phyloP scores from a whole-genome alignment of 768 basidiomycete species.

The Xanthoconium stramineum region DNA sequence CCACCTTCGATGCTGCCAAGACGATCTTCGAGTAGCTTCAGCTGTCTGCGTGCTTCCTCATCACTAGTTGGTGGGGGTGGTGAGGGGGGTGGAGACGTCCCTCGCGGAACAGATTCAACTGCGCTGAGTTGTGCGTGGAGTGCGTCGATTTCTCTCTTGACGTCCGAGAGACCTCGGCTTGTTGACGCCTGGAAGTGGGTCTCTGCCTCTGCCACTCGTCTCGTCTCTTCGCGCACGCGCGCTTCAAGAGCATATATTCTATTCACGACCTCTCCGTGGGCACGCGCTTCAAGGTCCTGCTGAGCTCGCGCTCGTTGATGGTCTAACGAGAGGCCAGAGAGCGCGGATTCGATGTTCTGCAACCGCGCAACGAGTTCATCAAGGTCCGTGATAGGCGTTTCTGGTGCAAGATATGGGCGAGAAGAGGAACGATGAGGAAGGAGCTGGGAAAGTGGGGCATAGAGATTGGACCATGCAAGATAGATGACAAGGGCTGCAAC shows the following conservation, averaged over 20 bases:
- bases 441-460: slow-evolving; percentile 32
- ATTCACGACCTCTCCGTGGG: slow-evolving; percentile 49
- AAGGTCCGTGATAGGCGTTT: slow-evolving; percentile 60
- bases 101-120: slow-evolving; percentile 23
- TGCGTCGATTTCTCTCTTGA: slow-evolving; percentile 56
- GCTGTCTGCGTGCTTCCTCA: slow-evolving; percentile 53
- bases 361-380: slow-evolving; percentile 63
- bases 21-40: slow-evolving; percentile 60
- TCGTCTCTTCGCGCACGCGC: slow-evolving; percentile 44
- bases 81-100: slow-evolving; percentile 11
- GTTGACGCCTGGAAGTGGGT: slow-evolving; percentile 43
- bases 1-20: slow-evolving; percentile 58
- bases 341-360: slow-evolving; percentile 57
- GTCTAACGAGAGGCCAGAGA: slow-evolving; percentile 59
- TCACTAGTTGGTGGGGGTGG: slow-evolving; percentile 36
- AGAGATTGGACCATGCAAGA: slow-evolving; percentile 44
- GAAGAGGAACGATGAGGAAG: slow-evolving; percentile 33
- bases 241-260: slow-evolving; percentile 58
- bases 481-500: slow-evolving; percentile 43
- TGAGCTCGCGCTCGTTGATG: slow-evolving; percentile 47
- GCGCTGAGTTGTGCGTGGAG: slow-evolving; percentile 43
- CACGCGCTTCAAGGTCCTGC: slow-evolving; percentile 50
- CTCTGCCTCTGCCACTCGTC: slow-evolving; percentile 52
- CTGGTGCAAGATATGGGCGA: slow-evolving; percentile 50
- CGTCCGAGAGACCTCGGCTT: slow-evolving; percentile 42